Percentiles rank a stretch among this genome's conserved stretches.
phyloP scores from a whole-genome alignment of 306 rosid species.

The Trichosanthes truncata region DNA sequence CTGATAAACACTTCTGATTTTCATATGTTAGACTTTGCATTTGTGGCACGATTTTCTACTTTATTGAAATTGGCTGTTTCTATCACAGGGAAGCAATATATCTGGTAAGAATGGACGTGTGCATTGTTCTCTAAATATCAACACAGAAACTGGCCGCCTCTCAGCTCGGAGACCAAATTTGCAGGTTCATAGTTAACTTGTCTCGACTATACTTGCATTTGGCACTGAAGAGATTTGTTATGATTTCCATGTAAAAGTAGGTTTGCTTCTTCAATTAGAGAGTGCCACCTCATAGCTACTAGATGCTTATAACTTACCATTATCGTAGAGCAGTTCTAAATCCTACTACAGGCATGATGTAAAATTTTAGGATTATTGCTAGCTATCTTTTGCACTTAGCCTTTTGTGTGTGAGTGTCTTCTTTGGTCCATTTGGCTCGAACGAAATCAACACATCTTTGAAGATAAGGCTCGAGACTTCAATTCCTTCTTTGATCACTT shows the following conservation, averaged over 20 bases:
- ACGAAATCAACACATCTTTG: too few species aligned
- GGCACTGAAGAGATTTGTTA: not conserved
- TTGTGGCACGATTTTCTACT: not conserved
- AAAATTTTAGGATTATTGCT: not conserved
- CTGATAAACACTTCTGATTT: not conserved
- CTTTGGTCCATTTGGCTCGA: too few species aligned
- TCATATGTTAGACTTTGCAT: not conserved
- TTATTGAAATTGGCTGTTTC: conserved; percentile 18
- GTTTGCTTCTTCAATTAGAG: conserved; percentile 2
- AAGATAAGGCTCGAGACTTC: too few species aligned
- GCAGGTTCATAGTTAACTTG: conserved; percentile 44
- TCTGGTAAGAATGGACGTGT: conserved; percentile 72
- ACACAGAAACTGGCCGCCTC: conserved; percentile 88
- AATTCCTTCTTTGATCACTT: too few species aligned
- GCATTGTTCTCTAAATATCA: conserved; percentile 89
- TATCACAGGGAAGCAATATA: conserved; percentile 66
- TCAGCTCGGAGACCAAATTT: conserved; percentile 95
- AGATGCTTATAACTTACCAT: not conserved
- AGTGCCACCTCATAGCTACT: not conserved
- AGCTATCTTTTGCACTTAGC: not conserved
- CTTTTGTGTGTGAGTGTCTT: not conserved
- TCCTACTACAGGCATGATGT: not conserved
- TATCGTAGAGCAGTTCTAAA: not conserved
- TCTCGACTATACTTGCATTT: not conserved
- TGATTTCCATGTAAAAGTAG: not conserved